Conservation (phyloP, 2,329 filamentous ascomycete genomes). For the Grosmannia penicillata region DNA sequence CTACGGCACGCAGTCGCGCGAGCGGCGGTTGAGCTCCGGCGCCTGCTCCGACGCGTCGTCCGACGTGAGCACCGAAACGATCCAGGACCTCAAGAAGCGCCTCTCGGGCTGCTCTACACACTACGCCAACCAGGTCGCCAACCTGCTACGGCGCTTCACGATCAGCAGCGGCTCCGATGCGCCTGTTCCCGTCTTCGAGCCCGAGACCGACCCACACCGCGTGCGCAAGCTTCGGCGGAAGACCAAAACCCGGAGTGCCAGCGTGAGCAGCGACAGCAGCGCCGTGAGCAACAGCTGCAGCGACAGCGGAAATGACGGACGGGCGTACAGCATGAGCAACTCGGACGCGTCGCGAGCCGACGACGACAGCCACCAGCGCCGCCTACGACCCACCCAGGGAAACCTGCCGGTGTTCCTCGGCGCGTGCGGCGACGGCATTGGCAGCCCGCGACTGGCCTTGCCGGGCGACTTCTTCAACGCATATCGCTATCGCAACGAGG, state of each 20-base stretch:
- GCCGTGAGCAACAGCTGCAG: conserved; percentile 1
- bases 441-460: conserved; percentile 19
- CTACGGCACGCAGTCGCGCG: conserved; percentile 4
- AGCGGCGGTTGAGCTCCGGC: conserved; percentile 7
- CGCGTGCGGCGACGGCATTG: conserved; percentile 8
- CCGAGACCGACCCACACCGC: conserved; percentile 5
- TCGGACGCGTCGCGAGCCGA: conserved; percentile 14
- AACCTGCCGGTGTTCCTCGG: conserved; percentile 4
- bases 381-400: background rate
- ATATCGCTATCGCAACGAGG: conserved; percentile 14
- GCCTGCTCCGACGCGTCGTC: conserved; percentile 10
- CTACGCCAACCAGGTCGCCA: conserved; percentile 14
- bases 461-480: conserved; percentile 34
- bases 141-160: conserved; percentile 13
- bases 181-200: background rate
- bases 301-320: conserved; percentile 2
- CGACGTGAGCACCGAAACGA: conserved; percentile 13
- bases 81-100: conserved; percentile 19
- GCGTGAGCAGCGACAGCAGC: background rate
- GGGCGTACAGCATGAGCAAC: background rate
- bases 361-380: conserved; percentile 7
- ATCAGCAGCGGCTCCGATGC: conserved; percentile 12
- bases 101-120: conserved; percentile 18
- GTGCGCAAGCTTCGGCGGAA: conserved; percentile 7
- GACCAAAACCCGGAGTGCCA: background rate